Base-by-base conservation (phyloP, 306 rosid species). In the Inga laurina region DNA sequence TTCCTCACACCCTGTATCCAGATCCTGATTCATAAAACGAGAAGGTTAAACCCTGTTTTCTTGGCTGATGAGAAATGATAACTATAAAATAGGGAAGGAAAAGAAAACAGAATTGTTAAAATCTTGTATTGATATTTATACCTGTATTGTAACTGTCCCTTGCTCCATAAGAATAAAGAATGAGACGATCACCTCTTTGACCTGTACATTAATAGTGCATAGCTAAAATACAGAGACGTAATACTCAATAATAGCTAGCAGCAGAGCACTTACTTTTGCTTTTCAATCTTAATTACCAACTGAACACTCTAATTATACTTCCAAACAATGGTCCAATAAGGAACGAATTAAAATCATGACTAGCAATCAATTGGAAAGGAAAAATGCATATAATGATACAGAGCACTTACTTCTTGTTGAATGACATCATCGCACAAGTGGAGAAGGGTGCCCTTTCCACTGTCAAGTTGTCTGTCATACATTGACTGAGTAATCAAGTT, bases 351-450 rank as follows among this genome's bases (percentile, higher is more conserved):
- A 74, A 76, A 57, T 13, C 62, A 77, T 72, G 24, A 45, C 27
- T 74, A 41, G 46, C 41, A 35, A 81, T 46, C 68, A 59, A 45
- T 56, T 45, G 52, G 54, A 32, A 30, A 64, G 4, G 57, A 74
- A 14, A 35, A 59, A 49, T 3, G 14, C 61, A 52, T 18, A 13
- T 39, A 57, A 57, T 32, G 10, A 24, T 9, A 15, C 32, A 16
- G 37, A 84, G 73, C 78, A 85, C 97, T 88, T 89, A 96, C 97
- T 88, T 96, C 98, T 83, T 94, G 99, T 86, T 96, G 99, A 88
- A 96, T 92, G 87, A 96, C 98, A 82, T 96, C 99, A 44, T 96
- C 99, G 62, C 99, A 96, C 90, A 96, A 80, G 92, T 96, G 99
- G 80, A 96, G 98, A 89, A 94, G 98, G 24, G 99, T 96, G 56